Evolutionary conservation across 2,329 filamentous ascomycete species (phyloP), one percentile per base, ranked within the genome.

Genomic region (Penicillium sp.): DNA sequence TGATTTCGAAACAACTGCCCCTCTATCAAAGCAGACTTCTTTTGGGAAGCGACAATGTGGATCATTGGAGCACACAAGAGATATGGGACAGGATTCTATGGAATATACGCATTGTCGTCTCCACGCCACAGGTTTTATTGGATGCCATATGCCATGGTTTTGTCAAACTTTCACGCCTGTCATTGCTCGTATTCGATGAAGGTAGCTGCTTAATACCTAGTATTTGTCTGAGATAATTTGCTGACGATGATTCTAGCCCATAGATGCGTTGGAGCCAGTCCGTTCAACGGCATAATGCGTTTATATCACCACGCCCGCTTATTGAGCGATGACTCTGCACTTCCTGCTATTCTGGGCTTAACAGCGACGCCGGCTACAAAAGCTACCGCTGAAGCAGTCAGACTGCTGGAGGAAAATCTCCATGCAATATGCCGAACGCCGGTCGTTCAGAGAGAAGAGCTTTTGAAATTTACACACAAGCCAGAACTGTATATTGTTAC

Each of bases 181-280:
- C 86, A 5, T 75, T 96, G 4, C 73, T 95, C 16, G 81, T 96
- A 0, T 89, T 96, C 63, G 91, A 96, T 65, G 91, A 96, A 83
- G 89, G 89, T 87, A 67, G 73, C 60, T 21, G 40, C 20, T 11
- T 20, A 47, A 5, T n/a, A n/a, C 18, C 18, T 38, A n/a, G 33
- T 5, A 42, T 47, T 47, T 20, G 11, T 5, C 26, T 55, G 33
- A 20, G 26, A 58, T 42, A 16, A 4, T 4, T 35, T 9, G 40
- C 26, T 56, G 43, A 58, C 16, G 20, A 40, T 11, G 2, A n/a
- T 18, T 28, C 14, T 46, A 75, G 91, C 89, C 9, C 91, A 96
- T 66, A 86, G 91, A 67, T 93, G 89, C 63, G 79, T 79, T 5
- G 77, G 78, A 18, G 84, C 82, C 1, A 81, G 86, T 62, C 78